Conservation (phyloP, 2,329 filamentous ascomycete genomes). For the Cordyceps farinosa region DNA sequence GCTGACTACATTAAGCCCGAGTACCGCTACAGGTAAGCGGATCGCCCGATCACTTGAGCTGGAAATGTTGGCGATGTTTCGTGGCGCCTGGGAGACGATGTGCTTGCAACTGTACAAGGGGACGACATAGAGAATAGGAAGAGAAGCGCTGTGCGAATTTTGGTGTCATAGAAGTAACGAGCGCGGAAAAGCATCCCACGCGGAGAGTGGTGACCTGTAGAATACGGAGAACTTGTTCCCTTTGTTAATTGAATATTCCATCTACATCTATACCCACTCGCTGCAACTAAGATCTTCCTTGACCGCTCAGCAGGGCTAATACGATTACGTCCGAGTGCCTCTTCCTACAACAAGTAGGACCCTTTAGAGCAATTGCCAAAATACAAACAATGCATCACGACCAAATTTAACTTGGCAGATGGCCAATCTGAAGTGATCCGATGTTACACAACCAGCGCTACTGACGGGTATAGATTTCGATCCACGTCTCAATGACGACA, state of each 20-base stretch:
- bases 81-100: background rate
- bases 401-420: background rate
- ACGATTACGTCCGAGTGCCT: too few relatives aligned
- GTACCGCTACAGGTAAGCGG: conserved; percentile 68
- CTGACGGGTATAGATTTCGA: background rate
- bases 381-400: too few relatives aligned
- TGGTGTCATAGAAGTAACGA: conserved; percentile 21
- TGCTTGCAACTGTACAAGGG: conserved; percentile 9
- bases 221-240: conserved; percentile 36
- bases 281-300: background rate
- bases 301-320: conserved; percentile 25
- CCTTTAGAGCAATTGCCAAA: too few relatives aligned
- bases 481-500: background rate
- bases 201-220: conserved; percentile 33
- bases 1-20: conserved; percentile 93
- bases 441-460: background rate
- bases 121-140: background rate
- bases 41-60: background rate
- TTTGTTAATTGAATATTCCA: conserved; percentile 34
- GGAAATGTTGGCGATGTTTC: background rate
- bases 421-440: background rate
- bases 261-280: background rate
- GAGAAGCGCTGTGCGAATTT: conserved; percentile 18
- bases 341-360: too few relatives aligned
- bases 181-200: conserved; percentile 22